Percentiles rank a stretch among this genome's conserved stretches.
Evolutionary conservation across 441 rosid species (phyloP).

Genomic region (Adansonia gregorii): DNA sequence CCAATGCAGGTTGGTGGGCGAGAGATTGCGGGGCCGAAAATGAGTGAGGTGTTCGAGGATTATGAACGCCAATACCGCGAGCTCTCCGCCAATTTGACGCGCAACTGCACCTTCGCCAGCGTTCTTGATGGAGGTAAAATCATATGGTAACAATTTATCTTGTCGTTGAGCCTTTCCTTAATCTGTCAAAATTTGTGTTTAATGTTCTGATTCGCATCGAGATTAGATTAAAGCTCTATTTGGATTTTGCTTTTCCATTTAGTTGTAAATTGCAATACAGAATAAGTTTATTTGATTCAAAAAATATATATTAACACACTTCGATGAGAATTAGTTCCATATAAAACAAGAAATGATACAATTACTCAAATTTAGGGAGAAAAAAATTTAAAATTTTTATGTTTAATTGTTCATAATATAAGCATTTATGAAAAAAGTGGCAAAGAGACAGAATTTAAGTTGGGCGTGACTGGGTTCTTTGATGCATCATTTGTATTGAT

Average conservation of each 20-base stretch:
- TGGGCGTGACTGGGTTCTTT: background rate
- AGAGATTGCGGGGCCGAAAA: constrained; percentile 16
- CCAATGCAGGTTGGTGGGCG: constrained; percentile 18
- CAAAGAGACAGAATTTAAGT: background rate
- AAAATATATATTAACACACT: background rate
- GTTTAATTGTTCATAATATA: too few species aligned
- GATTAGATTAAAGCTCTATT: background rate
- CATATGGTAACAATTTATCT: background rate
- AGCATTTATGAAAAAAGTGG: background rate
- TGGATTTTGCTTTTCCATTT: background rate
- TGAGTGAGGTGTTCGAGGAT: constrained; percentile 39
- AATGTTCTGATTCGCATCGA: background rate
- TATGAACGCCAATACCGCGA: constrained; percentile 37
- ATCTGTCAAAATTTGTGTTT: background rate
- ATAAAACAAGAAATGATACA: background rate
- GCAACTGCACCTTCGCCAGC: constrained; percentile 30
- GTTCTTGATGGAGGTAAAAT: constrained; percentile 35
- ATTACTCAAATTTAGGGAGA: background rate
- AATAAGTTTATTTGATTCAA: background rate
- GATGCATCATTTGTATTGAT: background rate
- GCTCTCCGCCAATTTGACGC: constrained; percentile 32
- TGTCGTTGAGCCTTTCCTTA: background rate
- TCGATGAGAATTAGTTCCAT: background rate
- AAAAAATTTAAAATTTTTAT: too few species aligned
- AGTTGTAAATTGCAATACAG: background rate